These are phyloP conservation scores for Saxophila tyrrhenica DNA, from an alignment of 495 filamentous ascomycete species.

Conservation along the genomic window DNA sequence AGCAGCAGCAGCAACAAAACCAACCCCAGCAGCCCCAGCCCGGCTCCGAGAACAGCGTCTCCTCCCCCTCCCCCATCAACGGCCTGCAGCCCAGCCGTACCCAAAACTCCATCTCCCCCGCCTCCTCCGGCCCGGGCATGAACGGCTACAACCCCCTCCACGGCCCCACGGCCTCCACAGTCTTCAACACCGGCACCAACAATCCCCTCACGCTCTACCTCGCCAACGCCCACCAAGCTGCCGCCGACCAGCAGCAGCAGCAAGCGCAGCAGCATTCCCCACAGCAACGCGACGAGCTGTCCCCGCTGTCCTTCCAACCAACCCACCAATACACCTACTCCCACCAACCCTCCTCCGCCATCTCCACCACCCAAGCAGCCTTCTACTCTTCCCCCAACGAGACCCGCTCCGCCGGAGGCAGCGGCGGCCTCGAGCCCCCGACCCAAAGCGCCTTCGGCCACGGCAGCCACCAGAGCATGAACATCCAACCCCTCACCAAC, in stretches of 20 bases:
- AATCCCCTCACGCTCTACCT: constrained; percentile 95
- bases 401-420: constrained; percentile 4
- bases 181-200: constrained; percentile 63
- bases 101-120: constrained; percentile 60
- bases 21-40: constrained; percentile 41
- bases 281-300: constrained; percentile 4
- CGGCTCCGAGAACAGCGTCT: constrained; percentile 25
- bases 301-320: constrained; percentile 17
- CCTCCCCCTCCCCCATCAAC: constrained; percentile 52
- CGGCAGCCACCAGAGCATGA: constrained; percentile 47
- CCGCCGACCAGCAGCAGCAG: constrained; percentile 35
- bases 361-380: constrained; percentile 31
- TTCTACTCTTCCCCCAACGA: constrained; percentile 34
- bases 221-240: constrained; percentile 39
- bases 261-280: constrained; percentile 28
- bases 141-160: constrained; percentile 40
- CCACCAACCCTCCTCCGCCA: constrained; percentile 47
- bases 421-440: constrained; percentile 11
- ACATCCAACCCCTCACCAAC: constrained; percentile 35
- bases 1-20: constrained; percentile 27
- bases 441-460: constrained; percentile 30
- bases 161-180: constrained; percentile 49
- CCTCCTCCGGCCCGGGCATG: constrained; percentile 47
- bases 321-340: constrained; percentile 7
- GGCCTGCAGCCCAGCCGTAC: constrained; percentile 40